Percentiles rank a stretch among this genome's conserved stretches.
These are phyloP conservation scores for Rhodotorula babjevae DNA, from an alignment of 768 basidiomycete genomes.

Conservation along the genomic window DNA sequence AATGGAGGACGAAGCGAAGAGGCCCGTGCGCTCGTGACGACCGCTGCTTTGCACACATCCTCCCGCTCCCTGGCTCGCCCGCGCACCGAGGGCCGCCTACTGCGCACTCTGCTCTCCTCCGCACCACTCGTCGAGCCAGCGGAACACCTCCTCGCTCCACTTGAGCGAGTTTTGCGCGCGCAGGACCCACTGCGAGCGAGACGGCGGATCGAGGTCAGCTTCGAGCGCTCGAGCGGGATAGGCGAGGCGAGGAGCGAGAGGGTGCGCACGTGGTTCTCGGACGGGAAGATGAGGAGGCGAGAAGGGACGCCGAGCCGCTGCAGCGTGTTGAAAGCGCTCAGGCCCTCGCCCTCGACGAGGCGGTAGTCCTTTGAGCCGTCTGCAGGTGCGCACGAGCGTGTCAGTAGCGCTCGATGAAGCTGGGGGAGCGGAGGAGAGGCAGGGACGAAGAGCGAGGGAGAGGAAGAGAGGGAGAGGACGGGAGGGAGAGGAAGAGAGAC, in stretches of 20 bases:
- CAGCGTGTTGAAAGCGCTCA: slow-evolving; percentile 42
- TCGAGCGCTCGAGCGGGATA: not conserved
- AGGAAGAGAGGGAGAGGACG: too few species aligned
- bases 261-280: slow-evolving; percentile 65
- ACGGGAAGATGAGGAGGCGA: slow-evolving; percentile 66
- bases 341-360: slow-evolving; percentile 28
- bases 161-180: slow-evolving; percentile 53
- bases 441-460: too few species aligned
- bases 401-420: not conserved
- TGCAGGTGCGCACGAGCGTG: not conserved
- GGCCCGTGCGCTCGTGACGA: too few species aligned
- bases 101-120: not conserved
- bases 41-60: not conserved
- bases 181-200: slow-evolving; percentile 52
- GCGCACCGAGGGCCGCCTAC: too few species aligned
- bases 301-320: slow-evolving; percentile 40
- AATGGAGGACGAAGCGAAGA: too few species aligned
- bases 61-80: not conserved
- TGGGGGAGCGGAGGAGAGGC: too few species aligned
- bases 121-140: slow-evolving; percentile 64
- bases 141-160: slow-evolving; percentile 92
- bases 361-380: slow-evolving; percentile 42
- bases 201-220: not conserved
- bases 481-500: too few species aligned
- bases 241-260: slow-evolving; percentile 51